A percentile compares a stretch with the other conserved stretches of the same genome.
Conservation (phyloP, 257 asterid genomes). For the Plantago major region DNA sequence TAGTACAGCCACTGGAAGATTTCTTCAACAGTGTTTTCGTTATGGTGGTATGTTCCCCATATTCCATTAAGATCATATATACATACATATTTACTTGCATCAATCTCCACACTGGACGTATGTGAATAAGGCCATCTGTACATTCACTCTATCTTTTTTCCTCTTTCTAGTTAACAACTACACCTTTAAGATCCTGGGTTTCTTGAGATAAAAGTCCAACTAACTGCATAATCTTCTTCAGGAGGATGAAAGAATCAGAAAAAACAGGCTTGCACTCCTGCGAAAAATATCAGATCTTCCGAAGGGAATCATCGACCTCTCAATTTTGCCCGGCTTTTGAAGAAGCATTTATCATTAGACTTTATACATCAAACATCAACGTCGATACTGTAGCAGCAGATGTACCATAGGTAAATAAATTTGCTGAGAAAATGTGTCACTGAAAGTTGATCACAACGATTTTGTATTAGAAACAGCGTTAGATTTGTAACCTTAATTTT, state of each 20-base stretch:
- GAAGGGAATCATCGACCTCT: conserved; percentile 86
- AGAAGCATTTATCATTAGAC: no score
- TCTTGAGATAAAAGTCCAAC: not conserved
- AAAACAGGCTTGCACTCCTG: conserved; percentile 81
- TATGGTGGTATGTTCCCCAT: conserved; percentile 78
- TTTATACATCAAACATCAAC: no score
- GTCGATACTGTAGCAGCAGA: no score
- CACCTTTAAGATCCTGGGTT: not conserved
- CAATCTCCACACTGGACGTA: not conserved
- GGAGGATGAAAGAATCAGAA: conserved; percentile 83
- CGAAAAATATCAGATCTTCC: conserved; percentile 74
- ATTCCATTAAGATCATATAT: not conserved
- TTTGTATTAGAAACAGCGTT: no score
- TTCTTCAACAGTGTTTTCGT: conserved; percentile 86
- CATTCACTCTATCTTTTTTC: no score
- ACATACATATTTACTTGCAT: not conserved
- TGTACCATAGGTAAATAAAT: no score
- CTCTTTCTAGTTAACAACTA: no score
- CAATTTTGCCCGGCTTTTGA: conserved; percentile 71
- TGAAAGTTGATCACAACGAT: no score
- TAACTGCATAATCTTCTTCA: conserved; percentile 29
- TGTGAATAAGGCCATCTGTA: not conserved
- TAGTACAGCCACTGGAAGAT: conserved; percentile 76
- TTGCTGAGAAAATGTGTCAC: no score
- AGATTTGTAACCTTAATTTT: no score